A percentile compares a stretch with the other conserved stretches of the same genome.
Conservation (phyloP, 1,284 basidiomycete species). For the Testicularia cyperi region DNA sequence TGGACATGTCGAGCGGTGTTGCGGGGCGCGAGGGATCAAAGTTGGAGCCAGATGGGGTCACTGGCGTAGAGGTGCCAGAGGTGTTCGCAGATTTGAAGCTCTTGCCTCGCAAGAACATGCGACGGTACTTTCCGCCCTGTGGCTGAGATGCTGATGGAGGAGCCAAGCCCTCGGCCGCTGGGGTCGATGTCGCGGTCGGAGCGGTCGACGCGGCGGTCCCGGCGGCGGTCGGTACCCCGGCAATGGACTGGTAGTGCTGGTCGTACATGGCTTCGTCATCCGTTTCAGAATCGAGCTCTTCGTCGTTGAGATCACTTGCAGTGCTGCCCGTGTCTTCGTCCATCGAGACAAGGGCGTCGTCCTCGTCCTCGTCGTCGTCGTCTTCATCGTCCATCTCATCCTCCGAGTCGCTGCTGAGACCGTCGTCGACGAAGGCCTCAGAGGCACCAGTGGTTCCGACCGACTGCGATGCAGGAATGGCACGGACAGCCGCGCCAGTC, state of each 20-base stretch:
- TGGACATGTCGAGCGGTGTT: constrained; percentile 6
- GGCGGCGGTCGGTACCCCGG: constrained; percentile 3
- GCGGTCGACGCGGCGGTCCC: neutral
- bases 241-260: constrained; percentile 32
- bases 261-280: constrained; percentile 29
- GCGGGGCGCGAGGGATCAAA: constrained; percentile 7
- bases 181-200: no score
- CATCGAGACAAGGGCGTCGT: neutral
- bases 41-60: constrained; percentile 12
- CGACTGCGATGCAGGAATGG: constrained; percentile 47
- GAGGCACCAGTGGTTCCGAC: constrained; percentile 43
- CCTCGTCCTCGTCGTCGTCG: constrained; percentile 16
- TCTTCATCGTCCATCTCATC: constrained; percentile 30
- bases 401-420: constrained; percentile 35
- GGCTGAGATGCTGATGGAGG: constrained; percentile 13
- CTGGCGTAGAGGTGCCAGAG: constrained; percentile 19
- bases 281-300: constrained; percentile 8
- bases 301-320: constrained; percentile 12
- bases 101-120: constrained; percentile 27
- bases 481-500: constrained; percentile 33
- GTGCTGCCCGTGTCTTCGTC: constrained; percentile 22
- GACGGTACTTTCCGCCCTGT: constrained; percentile 12
- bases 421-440: constrained; percentile 50
- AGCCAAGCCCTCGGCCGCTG: constrained; percentile 3
- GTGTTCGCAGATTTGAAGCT: constrained; percentile 8